phyloP scores from a whole-genome alignment of 2,329 filamentous ascomycete species.

The Pseudogymnoascus sp. region DNA sequence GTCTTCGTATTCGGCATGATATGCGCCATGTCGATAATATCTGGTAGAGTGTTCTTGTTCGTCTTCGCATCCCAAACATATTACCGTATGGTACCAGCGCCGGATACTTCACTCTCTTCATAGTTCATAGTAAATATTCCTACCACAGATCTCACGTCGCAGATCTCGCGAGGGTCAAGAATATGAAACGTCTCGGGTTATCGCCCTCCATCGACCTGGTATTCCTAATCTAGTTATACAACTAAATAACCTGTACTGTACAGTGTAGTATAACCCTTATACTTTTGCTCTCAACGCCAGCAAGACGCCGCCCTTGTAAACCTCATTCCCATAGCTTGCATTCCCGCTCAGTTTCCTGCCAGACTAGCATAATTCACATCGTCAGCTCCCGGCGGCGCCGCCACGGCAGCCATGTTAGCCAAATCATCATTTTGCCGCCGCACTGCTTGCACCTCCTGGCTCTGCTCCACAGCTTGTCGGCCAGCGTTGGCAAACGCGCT shows the following conservation, averaged over 20 bases:
- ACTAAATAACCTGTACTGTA: not conserved
- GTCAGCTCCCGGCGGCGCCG: conserved; percentile 71
- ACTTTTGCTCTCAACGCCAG: conserved; percentile 4
- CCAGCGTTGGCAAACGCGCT: conserved; percentile 47
- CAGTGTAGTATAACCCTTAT: conserved; percentile 1
- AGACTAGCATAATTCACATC: conserved; percentile 82
- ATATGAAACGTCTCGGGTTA: not conserved
- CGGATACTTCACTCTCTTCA: not conserved
- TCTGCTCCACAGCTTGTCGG: conserved; percentile 32
- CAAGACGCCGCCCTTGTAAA: not conserved
- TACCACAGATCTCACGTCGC: not conserved
- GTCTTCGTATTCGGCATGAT: conserved; percentile 10
- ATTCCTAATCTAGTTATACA: not conserved
- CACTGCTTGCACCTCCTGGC: conserved; percentile 22
- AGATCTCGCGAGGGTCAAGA: not conserved
- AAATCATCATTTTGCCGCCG: conserved; percentile 25
- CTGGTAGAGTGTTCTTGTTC: not conserved
- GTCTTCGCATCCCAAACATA: not conserved
- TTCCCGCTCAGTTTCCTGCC: conserved; percentile 63
- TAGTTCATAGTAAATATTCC: not conserved
- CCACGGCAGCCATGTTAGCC: conserved; percentile 43
- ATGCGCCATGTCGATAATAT: not conserved
- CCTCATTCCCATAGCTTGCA: conserved; percentile 1
- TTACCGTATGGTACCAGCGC: not conserved
- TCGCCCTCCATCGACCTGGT: not conserved